These are phyloP conservation scores for Pseudogymnoascus sp. DNA, from an alignment of 2,329 filamentous ascomycete species.

Conservation along the genomic window DNA sequence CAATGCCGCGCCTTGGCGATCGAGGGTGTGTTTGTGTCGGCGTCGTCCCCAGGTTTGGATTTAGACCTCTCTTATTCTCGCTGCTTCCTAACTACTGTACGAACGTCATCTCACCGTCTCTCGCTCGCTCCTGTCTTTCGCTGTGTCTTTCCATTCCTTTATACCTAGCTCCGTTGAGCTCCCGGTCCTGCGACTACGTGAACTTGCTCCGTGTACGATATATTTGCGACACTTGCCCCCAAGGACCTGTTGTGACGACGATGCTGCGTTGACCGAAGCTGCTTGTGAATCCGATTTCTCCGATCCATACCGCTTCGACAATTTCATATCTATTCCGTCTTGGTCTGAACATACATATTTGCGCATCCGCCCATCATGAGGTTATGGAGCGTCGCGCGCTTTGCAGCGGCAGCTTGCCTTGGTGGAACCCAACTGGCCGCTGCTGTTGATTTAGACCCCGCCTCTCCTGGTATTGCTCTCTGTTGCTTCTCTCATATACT, in stretches of 20 bases:
- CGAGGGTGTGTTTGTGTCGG: not conserved
- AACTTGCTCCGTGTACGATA: not conserved
- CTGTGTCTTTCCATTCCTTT: not conserved
- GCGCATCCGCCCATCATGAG: not conserved
- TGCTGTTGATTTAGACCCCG: not conserved
- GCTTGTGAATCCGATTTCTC: not conserved
- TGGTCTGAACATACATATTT: not conserved
- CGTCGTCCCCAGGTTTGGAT: not conserved
- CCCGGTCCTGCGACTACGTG: not conserved
- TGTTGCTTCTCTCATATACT: not conserved
- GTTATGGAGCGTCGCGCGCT: not conserved
- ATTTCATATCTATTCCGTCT: not conserved
- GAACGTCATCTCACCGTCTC: conserved; percentile 1
- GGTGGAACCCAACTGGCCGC: not conserved
- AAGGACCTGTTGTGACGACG: not conserved
- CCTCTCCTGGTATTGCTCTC: not conserved
- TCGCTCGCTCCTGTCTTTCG: not conserved
- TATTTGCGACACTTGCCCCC: not conserved
- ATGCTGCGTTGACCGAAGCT: not conserved
- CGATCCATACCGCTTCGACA: not conserved
- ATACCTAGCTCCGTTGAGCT: not conserved
- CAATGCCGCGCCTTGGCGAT: conserved; percentile 8
- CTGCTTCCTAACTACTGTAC: not conserved
- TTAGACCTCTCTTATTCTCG: not conserved
- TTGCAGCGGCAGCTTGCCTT: not conserved